These are phyloP conservation scores for Alternaria metachromatica DNA, from an alignment of 2,329 filamentous ascomycete species.

Conservation along the genomic window DNA sequence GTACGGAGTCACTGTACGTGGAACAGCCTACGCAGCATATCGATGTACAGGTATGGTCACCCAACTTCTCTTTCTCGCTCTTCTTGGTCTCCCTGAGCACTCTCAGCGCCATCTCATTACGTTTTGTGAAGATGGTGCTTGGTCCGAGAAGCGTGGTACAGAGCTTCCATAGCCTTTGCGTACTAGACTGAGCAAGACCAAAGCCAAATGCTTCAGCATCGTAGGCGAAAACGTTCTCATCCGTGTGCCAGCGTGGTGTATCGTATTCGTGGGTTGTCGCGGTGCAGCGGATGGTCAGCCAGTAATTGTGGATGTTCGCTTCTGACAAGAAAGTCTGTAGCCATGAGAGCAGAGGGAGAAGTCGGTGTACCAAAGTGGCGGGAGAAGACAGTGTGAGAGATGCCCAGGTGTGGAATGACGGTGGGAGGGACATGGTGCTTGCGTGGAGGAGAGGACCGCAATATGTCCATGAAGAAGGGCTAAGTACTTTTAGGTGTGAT, in stretches of 20 bases:
- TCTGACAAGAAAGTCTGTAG: neutral
- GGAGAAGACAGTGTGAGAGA: neutral
- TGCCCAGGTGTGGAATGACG: neutral
- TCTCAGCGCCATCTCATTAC: neutral
- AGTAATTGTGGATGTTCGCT: slow-evolving; percentile 50
- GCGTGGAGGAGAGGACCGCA: neutral
- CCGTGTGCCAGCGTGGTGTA: slow-evolving; percentile 57
- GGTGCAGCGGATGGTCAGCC: slow-evolving; percentile 58
- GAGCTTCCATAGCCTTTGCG: slow-evolving; percentile 54
- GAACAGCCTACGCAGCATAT: slow-evolving; percentile 47
- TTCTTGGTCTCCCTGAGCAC: neutral
- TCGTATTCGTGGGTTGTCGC: slow-evolving; percentile 54
- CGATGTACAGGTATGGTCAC: neutral
- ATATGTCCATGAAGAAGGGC: neutral
- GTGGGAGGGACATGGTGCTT: neutral
- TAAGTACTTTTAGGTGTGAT: neutral
- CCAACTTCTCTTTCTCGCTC: neutral
- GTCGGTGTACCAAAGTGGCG: neutral
- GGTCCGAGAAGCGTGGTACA: slow-evolving; percentile 44
- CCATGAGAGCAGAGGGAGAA: neutral
- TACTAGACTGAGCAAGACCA: neutral
- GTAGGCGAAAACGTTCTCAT: slow-evolving; percentile 56
- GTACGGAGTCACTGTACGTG: slow-evolving; percentile 51
- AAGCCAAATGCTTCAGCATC: neutral
- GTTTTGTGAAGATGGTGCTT: neutral